Base-by-base conservation (phyloP, 305 asterid genomes). In the Solanum hybrid region DNA sequence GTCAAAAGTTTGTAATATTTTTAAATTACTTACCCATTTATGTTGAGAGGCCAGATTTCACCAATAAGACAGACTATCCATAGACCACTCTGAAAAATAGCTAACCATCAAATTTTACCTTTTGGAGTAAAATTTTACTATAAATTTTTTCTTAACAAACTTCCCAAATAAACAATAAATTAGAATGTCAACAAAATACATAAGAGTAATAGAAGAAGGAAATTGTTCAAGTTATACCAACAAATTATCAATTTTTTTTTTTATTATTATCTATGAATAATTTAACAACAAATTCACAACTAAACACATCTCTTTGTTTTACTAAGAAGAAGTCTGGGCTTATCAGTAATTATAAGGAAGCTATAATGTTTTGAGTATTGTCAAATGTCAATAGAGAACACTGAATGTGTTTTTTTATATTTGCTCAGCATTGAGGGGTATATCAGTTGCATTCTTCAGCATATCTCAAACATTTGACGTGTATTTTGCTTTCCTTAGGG, bases 401-500 rank as follows among this genome's bases (percentile, higher is more conserved):
- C 10, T 84, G 76, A 56, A 85, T 6, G 38, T 31, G 0, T 85
- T 27, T 60, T 56, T 56, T 20, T 1, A 51, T 51, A 85, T 56
- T 85, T 85, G 22, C 40, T 56, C 32, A 11, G 87, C 12, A 31
- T 84, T 38, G 42, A 56, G 76, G 10, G 76, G n/a, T 85, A 20
- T 27, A 4, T 56, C 88, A 56, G 32, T 85, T 56, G 75, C 88
- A 60, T 84, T 84, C 3, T 0, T 82, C 87, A 29, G 87, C 75
- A 56, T 51, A 10, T 51, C 87, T 22, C 88, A 85, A 85, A 64
- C 77, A 56, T 84, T 89, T 85, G n/a, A 22, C 77, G 1, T 85
- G 51, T 56, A 56, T 32, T 85, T 85, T 85, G 3, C 42, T 85
- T 85, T 64, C 78, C 56, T 14, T 66, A 95, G 99, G 99, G 97